These are phyloP conservation scores for Arthrobotrys megalospora DNA, from an alignment of 2,329 filamentous ascomycete genomes.

Conservation along the genomic window DNA sequence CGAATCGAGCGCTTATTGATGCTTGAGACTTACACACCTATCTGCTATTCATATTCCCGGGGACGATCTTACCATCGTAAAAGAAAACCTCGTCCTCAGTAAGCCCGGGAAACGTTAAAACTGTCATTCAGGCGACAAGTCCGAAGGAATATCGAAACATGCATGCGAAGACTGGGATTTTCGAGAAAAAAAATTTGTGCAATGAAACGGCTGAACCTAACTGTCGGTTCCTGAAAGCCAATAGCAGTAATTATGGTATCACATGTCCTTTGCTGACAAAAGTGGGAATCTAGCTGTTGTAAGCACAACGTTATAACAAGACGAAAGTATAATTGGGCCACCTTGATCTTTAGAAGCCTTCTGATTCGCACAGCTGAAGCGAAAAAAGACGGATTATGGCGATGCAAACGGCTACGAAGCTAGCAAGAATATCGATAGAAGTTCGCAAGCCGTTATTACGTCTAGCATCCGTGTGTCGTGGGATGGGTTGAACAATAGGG, in stretches of 20 bases:
- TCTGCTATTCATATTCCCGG: background rate
- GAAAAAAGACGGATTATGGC: slow-evolving; percentile 31
- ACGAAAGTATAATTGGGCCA: slow-evolving; percentile 21
- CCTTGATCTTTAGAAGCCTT: slow-evolving; percentile 1
- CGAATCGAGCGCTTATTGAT: slow-evolving; percentile 21
- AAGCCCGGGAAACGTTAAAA: background rate
- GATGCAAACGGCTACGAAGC: slow-evolving; percentile 28
- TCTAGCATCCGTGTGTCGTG: background rate
- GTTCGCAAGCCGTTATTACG: slow-evolving; percentile 18
- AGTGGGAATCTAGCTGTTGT: slow-evolving; percentile 11
- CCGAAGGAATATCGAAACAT: slow-evolving; percentile 6
- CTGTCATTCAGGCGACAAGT: slow-evolving; percentile 31
- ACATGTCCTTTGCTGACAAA: slow-evolving; percentile 50
- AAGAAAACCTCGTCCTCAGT: background rate
- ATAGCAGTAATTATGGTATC: slow-evolving; percentile 33
- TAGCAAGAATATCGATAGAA: slow-evolving; percentile 11
- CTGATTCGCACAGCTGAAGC: slow-evolving; percentile 41
- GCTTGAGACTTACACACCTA: slow-evolving; percentile 7
- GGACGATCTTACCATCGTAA: background rate
- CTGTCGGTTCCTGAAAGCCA: slow-evolving; percentile 47
- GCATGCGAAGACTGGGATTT: slow-evolving; percentile 17
- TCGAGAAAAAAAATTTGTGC: slow-evolving; percentile 36
- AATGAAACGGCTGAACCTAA: slow-evolving; percentile 58
- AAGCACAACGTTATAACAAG: slow-evolving; percentile 20
- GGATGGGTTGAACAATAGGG: slow-evolving; percentile 22